Evolutionary conservation across 2,329 filamentous ascomycete genomes (phyloP).

Genomic region (Penicillium sp.): DNA sequence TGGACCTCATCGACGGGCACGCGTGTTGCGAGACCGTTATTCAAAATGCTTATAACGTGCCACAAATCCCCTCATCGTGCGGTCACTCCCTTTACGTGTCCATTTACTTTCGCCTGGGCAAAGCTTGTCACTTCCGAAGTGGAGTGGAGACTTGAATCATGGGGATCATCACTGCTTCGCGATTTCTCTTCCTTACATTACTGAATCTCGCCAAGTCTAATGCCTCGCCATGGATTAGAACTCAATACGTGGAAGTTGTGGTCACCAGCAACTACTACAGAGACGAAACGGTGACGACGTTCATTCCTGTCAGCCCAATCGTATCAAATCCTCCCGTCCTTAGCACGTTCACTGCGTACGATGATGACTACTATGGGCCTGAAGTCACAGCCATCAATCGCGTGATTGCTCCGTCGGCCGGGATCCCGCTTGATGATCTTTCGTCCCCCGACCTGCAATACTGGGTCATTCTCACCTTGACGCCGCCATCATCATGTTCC

Average conservation of each 20-base stretch:
- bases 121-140: too few species aligned
- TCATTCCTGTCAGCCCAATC: slow-evolving; percentile 7
- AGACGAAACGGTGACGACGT: slow-evolving; percentile 5
- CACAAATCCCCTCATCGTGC: too few species aligned
- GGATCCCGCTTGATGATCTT: neutral
- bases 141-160: neutral
- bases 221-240: slow-evolving; percentile 12
- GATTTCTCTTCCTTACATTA: neutral
- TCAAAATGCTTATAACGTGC: too few species aligned
- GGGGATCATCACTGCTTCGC: neutral
- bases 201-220: neutral
- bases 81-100: too few species aligned
- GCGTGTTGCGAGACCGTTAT: too few species aligned
- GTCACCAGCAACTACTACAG: slow-evolving; percentile 1
- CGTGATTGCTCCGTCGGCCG: slow-evolving; percentile 8
- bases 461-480: slow-evolving; percentile 8
- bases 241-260: slow-evolving; percentile 7
- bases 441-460: neutral
- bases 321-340: slow-evolving; percentile 4
- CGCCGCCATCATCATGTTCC: slow-evolving; percentile 10
- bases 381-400: slow-evolving; percentile 10
- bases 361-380: slow-evolving; percentile 1
- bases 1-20: too few species aligned
- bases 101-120: too few species aligned
- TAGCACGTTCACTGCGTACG: slow-evolving; percentile 4